A percentile compares a stretch with the other conserved stretches of the same genome.
Conservation (phyloP, 768 basidiomycete species). For the Agrocybe pediades region DNA sequence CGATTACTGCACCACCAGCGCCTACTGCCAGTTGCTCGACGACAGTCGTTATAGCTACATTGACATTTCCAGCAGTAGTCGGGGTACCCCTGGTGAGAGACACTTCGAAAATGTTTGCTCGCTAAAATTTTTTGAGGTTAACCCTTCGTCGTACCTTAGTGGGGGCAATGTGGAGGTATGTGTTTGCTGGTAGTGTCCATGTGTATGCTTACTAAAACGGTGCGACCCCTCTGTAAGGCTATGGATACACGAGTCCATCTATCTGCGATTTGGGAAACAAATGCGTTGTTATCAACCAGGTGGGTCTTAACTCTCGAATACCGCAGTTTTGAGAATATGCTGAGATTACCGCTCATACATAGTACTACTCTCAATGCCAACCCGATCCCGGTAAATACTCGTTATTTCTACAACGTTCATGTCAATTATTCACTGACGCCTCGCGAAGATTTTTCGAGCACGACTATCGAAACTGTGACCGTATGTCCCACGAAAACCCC, state of each 20-base stretch:
- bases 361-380: conserved; percentile 10
- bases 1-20: neutral
- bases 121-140: neutral
- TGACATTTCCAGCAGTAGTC: neutral
- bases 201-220: neutral
- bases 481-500: no score
- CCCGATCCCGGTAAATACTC: conserved; percentile 3
- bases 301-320: neutral
- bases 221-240: neutral
- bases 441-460: neutral
- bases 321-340: neutral
- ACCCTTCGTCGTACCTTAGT: neutral
- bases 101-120: neutral
- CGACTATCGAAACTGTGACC: neutral
- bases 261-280: neutral
- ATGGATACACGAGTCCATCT: neutral
- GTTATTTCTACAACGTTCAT: neutral
- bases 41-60: neutral
- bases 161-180: conserved; percentile 13
- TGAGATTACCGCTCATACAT: neutral
- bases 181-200: neutral
- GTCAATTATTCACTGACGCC: neutral
- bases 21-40: neutral
- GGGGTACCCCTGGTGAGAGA: neutral
- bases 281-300: conserved; percentile 2